Evolutionary conservation across 345 rosid genomes (phyloP).

Genomic region (Sonneratia alba): DNA sequence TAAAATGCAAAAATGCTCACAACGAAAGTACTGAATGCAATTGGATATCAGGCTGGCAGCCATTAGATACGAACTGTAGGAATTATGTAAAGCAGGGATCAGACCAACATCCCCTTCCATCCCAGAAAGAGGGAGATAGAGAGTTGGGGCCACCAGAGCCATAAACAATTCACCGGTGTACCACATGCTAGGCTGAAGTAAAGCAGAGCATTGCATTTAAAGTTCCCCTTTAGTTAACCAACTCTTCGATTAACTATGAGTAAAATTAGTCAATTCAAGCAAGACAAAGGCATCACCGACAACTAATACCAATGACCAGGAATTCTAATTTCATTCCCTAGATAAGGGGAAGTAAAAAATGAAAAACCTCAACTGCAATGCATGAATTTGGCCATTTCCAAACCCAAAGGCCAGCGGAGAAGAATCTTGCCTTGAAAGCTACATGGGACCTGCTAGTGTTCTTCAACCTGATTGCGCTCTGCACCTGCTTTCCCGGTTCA

Average conservation of each 20-base stretch:
- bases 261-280: neutral
- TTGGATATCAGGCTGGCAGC: neutral
- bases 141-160: too few relatives aligned
- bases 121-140: too few relatives aligned
- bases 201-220: too few relatives aligned
- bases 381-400: neutral
- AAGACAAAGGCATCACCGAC: neutral
- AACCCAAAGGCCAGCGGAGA: neutral
- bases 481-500: slow-evolving; percentile 87
- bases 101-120: too few relatives aligned
- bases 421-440: slow-evolving; percentile 66
- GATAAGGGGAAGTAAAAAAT: neutral
- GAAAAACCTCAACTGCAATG: neutral
- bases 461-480: slow-evolving; percentile 79
- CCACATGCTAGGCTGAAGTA: too few relatives aligned
- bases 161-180: neutral
- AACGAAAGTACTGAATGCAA: neutral
- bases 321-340: too few relatives aligned
- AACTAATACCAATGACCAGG: neutral
- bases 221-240: neutral
- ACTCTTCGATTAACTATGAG: neutral
- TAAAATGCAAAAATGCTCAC: neutral
- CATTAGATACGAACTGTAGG: neutral
- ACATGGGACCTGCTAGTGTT: slow-evolving; percentile 82
- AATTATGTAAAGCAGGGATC: neutral